Conservation (phyloP, 164 flowering plant genomes). For the Chloranthus sessilifolius region DNA sequence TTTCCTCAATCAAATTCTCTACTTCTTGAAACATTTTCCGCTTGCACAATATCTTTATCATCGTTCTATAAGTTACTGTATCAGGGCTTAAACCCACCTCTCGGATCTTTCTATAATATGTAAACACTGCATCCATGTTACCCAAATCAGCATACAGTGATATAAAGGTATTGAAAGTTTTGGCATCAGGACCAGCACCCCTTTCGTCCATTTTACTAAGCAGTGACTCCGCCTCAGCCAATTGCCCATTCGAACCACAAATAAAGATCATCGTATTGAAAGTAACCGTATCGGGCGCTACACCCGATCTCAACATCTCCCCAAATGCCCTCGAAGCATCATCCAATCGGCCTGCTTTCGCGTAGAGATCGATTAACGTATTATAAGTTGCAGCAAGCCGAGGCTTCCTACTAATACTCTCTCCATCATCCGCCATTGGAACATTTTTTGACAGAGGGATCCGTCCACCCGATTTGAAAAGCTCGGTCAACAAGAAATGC, state of each 20-base stretch:
- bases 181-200: constrained; percentile 68
- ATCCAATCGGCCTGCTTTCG: constrained; percentile 77
- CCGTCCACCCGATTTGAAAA: constrained; percentile 73
- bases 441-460: constrained; percentile 18
- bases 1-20: constrained; percentile 58
- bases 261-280: constrained; percentile 87
- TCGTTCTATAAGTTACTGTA: constrained; percentile 57
- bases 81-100: constrained; percentile 77
- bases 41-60: constrained; percentile 54
- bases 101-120: constrained; percentile 56
- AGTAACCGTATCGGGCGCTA: constrained; percentile 68
- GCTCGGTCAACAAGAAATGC: constrained; percentile 75
- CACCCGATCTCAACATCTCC: constrained; percentile 79
- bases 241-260: constrained; percentile 70
- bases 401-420: constrained; percentile 37
- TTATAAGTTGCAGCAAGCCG: constrained; percentile 67
- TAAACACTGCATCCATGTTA: constrained; percentile 53
- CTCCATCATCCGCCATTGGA: constrained; percentile 15
- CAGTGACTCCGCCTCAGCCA: constrained; percentile 73
- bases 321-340: constrained; percentile 74
- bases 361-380: constrained; percentile 84
- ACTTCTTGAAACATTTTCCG: constrained; percentile 63
- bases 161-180: constrained; percentile 72
- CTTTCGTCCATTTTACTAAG: constrained; percentile 78
- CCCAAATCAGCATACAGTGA: constrained; percentile 68